These are phyloP conservation scores for Rhodomyrtus psidioides DNA, from an alignment of 441 rosid genomes.

Conservation along the genomic window DNA sequence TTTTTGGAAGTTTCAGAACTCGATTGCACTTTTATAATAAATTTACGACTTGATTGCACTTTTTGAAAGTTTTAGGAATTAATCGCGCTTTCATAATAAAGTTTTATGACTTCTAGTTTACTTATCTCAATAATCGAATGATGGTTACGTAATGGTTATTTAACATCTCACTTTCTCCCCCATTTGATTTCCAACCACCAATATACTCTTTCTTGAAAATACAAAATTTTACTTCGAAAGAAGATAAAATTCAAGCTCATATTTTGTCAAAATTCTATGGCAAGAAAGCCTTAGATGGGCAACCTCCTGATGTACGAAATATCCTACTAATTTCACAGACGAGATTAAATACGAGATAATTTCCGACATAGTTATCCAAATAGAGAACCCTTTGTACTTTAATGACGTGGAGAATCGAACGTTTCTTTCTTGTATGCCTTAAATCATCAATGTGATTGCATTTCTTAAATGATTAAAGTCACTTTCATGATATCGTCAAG, in stretches of 20 bases:
- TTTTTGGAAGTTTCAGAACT: no score
- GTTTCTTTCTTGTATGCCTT: rapidly evolving
- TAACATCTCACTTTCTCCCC: not conserved
- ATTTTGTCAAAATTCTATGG: no score
- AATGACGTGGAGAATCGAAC: not conserved
- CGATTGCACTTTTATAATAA: no score
- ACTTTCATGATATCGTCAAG: not conserved
- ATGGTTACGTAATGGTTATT: not conserved
- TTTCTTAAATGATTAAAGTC: not conserved
- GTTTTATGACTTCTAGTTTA: no score
- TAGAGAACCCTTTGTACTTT: not conserved
- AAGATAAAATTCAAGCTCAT: not conserved
- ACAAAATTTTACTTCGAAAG: not conserved
- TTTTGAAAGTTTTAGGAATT: no score
- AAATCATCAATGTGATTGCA: not conserved
- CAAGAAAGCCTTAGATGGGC: no score
- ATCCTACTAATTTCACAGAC: not conserved
- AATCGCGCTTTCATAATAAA: no score
- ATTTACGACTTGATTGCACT: no score
- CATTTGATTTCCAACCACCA: not conserved
- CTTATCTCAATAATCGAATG: not conserved
- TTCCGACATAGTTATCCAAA: not conserved
- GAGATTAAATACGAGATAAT: not conserved
- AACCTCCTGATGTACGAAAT: no score
- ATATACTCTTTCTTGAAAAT: not conserved